phyloP scores from a whole-genome alignment of 2,329 filamentous ascomycete genomes.

The Fusarium duplospermum region DNA sequence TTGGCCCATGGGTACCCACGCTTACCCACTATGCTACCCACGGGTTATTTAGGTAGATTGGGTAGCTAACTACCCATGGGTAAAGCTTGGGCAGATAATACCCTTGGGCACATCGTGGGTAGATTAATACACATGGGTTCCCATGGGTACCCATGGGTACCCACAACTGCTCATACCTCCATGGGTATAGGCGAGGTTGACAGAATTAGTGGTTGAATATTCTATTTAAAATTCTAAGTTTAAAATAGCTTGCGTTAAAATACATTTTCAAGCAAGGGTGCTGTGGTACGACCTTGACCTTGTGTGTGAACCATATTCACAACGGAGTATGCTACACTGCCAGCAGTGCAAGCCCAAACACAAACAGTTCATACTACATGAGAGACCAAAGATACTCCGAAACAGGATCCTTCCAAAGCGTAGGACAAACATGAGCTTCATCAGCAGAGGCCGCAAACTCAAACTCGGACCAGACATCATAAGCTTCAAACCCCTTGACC shows the following conservation, averaged over 20 bases:
- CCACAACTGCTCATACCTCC: background rate
- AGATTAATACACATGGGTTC: background rate
- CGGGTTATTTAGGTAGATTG: background rate
- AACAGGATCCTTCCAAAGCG: background rate
- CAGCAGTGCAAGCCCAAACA: background rate
- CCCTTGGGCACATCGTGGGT: background rate
- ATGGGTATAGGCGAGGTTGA: background rate
- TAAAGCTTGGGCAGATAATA: background rate
- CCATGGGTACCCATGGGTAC: background rate
- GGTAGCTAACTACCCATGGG: background rate
- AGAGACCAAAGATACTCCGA: constrained; percentile 6
- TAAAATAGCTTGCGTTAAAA: background rate
- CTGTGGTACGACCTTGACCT: background rate
- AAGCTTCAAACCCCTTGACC: background rate
- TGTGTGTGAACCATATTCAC: background rate
- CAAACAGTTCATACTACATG: background rate
- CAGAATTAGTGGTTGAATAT: background rate
- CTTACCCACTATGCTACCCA: background rate
- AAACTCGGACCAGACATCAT: background rate
- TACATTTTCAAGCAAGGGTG: background rate
- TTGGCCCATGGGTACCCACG: background rate
- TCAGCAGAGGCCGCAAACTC: background rate
- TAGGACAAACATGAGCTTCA: background rate
- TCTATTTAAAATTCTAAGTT: background rate
- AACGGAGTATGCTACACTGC: background rate